Evolutionary conservation across 2,329 filamentous ascomycete species (phyloP).

Genomic region (Penicillium brevicompactum): DNA sequence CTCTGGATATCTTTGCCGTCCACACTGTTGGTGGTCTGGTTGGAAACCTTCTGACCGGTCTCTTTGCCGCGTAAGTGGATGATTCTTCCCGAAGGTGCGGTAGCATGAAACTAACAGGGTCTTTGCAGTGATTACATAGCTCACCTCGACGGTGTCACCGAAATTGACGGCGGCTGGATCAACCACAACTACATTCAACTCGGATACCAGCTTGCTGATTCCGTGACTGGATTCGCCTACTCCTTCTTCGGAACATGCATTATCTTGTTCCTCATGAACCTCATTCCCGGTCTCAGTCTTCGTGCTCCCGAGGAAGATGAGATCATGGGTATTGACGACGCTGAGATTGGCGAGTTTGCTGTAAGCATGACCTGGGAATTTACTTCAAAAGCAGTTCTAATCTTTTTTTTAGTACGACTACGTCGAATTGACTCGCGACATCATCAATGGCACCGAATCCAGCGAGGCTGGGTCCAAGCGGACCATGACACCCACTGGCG

Average conservation of each 20-base stretch:
- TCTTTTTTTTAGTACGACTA: constrained; percentile 69
- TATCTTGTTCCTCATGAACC: constrained; percentile 78
- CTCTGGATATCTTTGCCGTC: constrained; percentile 85
- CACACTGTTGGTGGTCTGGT: constrained; percentile 77
- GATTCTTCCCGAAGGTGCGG: neutral
- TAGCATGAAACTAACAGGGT: constrained; percentile 11
- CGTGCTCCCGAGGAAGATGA: constrained; percentile 77
- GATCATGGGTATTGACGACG: constrained; percentile 82
- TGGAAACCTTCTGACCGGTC: constrained; percentile 75
- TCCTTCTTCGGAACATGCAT: constrained; percentile 76
- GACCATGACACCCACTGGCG: constrained; percentile 28
- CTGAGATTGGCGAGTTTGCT: constrained; percentile 91
- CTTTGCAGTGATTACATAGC: constrained; percentile 73
- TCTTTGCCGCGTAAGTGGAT: constrained; percentile 71
- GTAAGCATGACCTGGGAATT: constrained; percentile 43
- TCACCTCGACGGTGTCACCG: constrained; percentile 69
- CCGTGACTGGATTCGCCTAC: constrained; percentile 72
- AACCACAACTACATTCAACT: constrained; percentile 83
- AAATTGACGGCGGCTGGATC: constrained; percentile 76
- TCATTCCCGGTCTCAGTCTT: constrained; percentile 74
- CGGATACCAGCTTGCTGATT: constrained; percentile 81
- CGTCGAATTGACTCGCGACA: constrained; percentile 77
- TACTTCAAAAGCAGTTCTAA: constrained; percentile 1
- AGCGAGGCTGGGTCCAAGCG: constrained; percentile 33
- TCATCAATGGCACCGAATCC: constrained; percentile 50